Percentiles rank a stretch among this genome's conserved stretches.
Evolutionary conservation across 495 filamentous ascomycete species (phyloP).

Genomic region (Articulospora tetracladia): DNA sequence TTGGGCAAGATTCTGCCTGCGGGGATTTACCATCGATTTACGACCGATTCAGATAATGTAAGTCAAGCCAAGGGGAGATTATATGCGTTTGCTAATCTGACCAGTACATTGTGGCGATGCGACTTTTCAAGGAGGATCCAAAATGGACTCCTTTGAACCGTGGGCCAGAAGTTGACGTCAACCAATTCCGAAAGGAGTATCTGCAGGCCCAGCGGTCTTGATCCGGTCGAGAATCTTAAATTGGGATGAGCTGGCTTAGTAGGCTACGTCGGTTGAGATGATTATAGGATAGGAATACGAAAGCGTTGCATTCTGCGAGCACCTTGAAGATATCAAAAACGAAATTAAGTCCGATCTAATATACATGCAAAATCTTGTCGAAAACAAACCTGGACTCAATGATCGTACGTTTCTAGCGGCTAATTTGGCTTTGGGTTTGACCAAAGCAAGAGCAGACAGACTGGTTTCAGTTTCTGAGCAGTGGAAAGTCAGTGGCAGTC

Average conservation of each 20-base stretch:
- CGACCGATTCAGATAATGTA: constrained; percentile 87
- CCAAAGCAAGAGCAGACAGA: too few relatives aligned
- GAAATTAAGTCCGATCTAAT: background rate
- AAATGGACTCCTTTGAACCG: constrained; percentile 97
- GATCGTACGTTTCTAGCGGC: too few relatives aligned
- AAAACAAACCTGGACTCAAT: background rate
- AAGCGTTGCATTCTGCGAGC: background rate
- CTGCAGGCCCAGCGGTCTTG: constrained; percentile 1
- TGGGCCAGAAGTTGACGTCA: constrained; percentile 69
- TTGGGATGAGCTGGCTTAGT: background rate
- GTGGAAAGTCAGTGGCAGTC: too few relatives aligned
- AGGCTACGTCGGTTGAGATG: background rate
- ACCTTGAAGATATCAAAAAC: background rate
- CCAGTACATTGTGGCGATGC: constrained; percentile 93
- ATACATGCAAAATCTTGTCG: background rate
- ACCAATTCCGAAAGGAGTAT: constrained; percentile 75
- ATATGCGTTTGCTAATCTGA: constrained; percentile 5
- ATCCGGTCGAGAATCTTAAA: background rate
- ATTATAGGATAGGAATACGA: background rate
- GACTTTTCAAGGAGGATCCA: constrained; percentile 96
- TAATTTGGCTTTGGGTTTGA: too few relatives aligned
- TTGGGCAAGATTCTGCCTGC: constrained; percentile 67
- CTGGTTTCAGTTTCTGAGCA: too few relatives aligned
- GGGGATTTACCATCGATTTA: constrained; percentile 98
- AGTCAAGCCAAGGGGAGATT: constrained; percentile 30